Percentiles rank a stretch among this genome's conserved stretches.
phyloP scores from a whole-genome alignment of 257 asterid species.

The Dorcoceras hygrometricum region DNA sequence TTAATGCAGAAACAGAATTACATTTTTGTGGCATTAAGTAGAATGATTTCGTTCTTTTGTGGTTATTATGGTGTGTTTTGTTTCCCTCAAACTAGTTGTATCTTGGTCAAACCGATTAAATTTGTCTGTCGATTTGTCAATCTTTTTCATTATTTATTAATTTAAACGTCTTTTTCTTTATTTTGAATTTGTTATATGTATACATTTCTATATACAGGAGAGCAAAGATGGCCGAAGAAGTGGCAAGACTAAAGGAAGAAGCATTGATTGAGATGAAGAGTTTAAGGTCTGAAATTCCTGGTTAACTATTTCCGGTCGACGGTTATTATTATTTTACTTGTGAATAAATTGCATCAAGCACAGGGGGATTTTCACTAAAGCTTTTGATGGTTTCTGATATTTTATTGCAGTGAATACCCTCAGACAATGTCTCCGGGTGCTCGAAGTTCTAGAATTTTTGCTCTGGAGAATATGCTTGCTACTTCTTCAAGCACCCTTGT shows the following conservation, averaged over 20 bases:
- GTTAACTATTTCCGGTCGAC: conserved; percentile 8
- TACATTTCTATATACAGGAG: conserved; percentile 45
- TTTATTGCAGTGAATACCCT: conserved; percentile 48
- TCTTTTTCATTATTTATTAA: not conserved
- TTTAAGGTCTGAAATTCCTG: conserved; percentile 50
- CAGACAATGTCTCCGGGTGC: conserved; percentile 95
- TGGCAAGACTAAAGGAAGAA: conserved; percentile 79
- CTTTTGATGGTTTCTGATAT: not conserved
- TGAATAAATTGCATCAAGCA: not conserved
- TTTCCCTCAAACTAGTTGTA: not conserved
- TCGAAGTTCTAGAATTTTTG: conserved; percentile 77
- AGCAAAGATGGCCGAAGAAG: conserved; percentile 86
- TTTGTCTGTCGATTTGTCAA: not conserved
- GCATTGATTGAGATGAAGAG: conserved; percentile 50
- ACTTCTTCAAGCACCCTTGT: conserved; percentile 90
- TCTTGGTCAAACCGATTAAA: not conserved
- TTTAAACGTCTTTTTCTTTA: not conserved
- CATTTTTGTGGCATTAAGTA: not conserved
- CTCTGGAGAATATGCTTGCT: conserved; percentile 93
- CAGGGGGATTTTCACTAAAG: not conserved
- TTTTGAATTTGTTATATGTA: not conserved
- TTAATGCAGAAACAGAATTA: too few relatives aligned
- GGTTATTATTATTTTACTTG: not conserved
- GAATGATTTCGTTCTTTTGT: not conserved
- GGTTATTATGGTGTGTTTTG: not conserved